Percentiles rank a stretch among this genome's conserved stretches.
These are phyloP conservation scores for Hymenoscyphus infarciens DNA, from an alignment of 2,329 filamentous ascomycete species.

Conservation along the genomic window DNA sequence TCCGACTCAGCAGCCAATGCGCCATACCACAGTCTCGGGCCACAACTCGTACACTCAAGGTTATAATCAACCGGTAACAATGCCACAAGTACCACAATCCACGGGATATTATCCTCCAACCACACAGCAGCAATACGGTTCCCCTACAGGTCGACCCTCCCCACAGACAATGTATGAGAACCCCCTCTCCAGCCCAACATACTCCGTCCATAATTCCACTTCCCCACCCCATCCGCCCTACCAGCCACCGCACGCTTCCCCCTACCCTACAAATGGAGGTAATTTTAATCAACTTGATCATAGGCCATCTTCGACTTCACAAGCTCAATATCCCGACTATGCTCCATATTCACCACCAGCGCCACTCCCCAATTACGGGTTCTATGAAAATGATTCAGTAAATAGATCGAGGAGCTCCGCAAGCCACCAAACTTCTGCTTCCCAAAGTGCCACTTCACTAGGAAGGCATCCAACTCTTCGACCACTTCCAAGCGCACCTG, in stretches of 20 bases:
- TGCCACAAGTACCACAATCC: constrained; percentile 43
- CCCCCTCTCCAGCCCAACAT: constrained; percentile 26
- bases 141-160: constrained; percentile 26
- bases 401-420: constrained; percentile 27
- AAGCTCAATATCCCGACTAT: constrained; percentile 27
- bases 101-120: constrained; percentile 29
- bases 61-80: constrained; percentile 27
- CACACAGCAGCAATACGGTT: constrained; percentile 23
- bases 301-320: constrained; percentile 20
- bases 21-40: constrained; percentile 51
- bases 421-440: constrained; percentile 15
- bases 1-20: constrained; percentile 49
- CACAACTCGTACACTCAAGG: constrained; percentile 49
- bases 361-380: constrained; percentile 21
- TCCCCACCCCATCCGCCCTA: constrained; percentile 28
- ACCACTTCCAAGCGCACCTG: constrained; percentile 35
- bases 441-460: constrained; percentile 19
- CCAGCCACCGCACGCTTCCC: constrained; percentile 23
- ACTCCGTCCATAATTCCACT: constrained; percentile 27
- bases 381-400: constrained; percentile 15
- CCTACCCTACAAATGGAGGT: constrained; percentile 32
- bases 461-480: constrained; percentile 36
- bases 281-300: constrained; percentile 27
- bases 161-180: constrained; percentile 30
- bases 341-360: constrained; percentile 21